These are phyloP conservation scores for Dispira parvispora DNA, from an alignment of 192 early-diverging fungal species.

Conservation along the genomic window DNA sequence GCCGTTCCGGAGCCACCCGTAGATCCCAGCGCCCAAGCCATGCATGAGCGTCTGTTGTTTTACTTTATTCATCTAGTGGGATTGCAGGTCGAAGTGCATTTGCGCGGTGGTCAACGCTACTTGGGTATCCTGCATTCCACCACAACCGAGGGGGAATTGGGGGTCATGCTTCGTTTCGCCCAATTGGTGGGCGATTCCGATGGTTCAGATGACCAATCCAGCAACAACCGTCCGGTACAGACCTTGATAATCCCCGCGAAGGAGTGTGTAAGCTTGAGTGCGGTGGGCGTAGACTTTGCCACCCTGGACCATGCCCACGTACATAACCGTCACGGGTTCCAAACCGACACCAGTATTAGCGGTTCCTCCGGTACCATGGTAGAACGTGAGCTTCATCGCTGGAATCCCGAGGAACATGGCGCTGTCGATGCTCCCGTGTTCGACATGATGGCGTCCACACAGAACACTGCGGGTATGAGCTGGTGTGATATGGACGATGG, in stretches of 20 bases:
- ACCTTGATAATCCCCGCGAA: constrained; percentile 44
- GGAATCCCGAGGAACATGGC: constrained; percentile 56
- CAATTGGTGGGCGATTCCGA: constrained; percentile 11
- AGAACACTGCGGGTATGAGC: constrained; percentile 7
- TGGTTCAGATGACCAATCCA: constrained; percentile 17
- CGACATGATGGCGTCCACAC: not conserved
- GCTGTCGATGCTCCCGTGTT: constrained; percentile 15
- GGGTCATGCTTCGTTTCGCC: constrained; percentile 43
- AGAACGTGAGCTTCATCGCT: constrained; percentile 74
- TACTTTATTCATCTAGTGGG: constrained; percentile 49
- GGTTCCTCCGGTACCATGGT: constrained; percentile 35
- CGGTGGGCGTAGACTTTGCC: constrained; percentile 32
- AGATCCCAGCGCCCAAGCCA: no score
- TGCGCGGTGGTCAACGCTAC: constrained; percentile 37
- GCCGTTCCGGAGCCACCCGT: no score
- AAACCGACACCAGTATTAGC: constrained; percentile 84
- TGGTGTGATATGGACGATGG: constrained; percentile 15
- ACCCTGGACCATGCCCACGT: constrained; percentile 31
- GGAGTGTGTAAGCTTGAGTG: constrained; percentile 42
- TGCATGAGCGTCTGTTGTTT: constrained; percentile 45
- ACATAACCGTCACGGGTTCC: constrained; percentile 38
- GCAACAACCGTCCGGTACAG: constrained; percentile 18
- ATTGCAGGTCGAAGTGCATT: constrained; percentile 35
- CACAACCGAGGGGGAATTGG: constrained; percentile 39
- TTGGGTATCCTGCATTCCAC: constrained; percentile 55